phyloP scores from a whole-genome alignment of 495 filamentous ascomycete genomes.

The Aspergillus wentii region DNA sequence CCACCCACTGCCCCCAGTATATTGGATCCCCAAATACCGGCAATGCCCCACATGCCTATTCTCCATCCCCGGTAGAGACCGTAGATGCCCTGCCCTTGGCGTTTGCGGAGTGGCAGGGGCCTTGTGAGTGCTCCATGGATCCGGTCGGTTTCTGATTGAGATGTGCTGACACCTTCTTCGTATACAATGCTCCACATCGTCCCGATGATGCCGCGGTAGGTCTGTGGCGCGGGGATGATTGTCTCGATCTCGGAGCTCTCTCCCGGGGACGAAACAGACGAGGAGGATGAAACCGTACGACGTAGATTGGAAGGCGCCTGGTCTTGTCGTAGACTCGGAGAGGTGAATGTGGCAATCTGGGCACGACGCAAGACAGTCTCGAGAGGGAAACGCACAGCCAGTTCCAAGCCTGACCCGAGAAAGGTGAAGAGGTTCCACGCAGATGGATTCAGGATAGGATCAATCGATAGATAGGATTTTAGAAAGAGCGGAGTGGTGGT shows the following conservation, averaged over 20 bases:
- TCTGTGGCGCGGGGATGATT: constrained; percentile 56
- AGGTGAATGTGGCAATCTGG: constrained; percentile 64
- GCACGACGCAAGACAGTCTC: constrained; percentile 89
- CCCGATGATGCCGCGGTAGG: constrained; percentile 74
- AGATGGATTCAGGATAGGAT: constrained; percentile 74
- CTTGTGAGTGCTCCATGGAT: constrained; percentile 30
- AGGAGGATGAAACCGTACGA: too few relatives aligned
- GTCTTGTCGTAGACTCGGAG: constrained; percentile 48
- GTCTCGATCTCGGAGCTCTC: constrained; percentile 68
- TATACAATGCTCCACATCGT: constrained; percentile 83
- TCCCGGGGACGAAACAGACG: too few relatives aligned
- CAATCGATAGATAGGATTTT: constrained; percentile 70
- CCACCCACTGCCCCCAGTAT: constrained; percentile 48
- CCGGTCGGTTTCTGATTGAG: constrained; percentile 26
- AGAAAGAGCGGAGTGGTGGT: constrained; percentile 78
- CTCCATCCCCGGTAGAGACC: constrained; percentile 93
- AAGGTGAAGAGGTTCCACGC: constrained; percentile 76
- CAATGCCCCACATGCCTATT: constrained; percentile 90
- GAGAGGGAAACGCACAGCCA: constrained; percentile 79
- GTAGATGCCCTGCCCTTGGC: constrained; percentile 72
- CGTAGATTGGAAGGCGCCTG: constrained; percentile 27
- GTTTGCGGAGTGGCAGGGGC: constrained; percentile 38
- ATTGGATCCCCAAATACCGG: constrained; percentile 77
- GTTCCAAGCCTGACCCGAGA: constrained; percentile 66
- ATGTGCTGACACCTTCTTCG: constrained; percentile 65